A percentile compares a stretch with the other conserved stretches of the same genome.
Conservation (phyloP, 306 rosid genomes). For the Acmispon strigosus region DNA sequence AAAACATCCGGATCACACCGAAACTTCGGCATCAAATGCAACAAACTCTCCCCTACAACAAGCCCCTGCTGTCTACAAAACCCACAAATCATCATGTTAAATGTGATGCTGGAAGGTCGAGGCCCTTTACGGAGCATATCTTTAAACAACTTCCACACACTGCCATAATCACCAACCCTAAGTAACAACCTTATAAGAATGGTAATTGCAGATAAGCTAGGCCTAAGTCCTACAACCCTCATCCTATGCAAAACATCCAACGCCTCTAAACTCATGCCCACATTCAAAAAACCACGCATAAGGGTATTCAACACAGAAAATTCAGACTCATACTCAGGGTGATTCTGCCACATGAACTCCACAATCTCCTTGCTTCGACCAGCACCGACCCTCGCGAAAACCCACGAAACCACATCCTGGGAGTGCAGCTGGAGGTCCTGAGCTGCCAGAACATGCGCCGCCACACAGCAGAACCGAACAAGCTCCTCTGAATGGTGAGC, state of each 20-base stretch:
- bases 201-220: not conserved
- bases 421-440: not conserved
- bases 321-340: not conserved
- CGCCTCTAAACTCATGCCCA: constrained; percentile 4
- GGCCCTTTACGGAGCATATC: constrained; percentile 6
- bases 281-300: constrained; percentile 17
- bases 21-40: not conserved
- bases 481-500: not conserved
- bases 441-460: not conserved
- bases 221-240: constrained; percentile 2
- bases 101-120: not conserved
- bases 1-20: not conserved
- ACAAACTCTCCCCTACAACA: constrained; percentile 8
- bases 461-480: not conserved
- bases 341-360: not conserved
- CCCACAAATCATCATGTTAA: not conserved
- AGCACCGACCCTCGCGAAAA: not conserved
- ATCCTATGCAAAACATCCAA: not conserved
- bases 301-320: constrained; percentile 4
- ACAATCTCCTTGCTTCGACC: not conserved
- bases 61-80: not conserved
- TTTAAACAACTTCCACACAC: constrained; percentile 5
- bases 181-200: not conserved
- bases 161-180: constrained; percentile 4
- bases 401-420: not conserved